phyloP scores from a whole-genome alignment of 768 basidiomycete species.

The Glaciozyma antarctica region DNA sequence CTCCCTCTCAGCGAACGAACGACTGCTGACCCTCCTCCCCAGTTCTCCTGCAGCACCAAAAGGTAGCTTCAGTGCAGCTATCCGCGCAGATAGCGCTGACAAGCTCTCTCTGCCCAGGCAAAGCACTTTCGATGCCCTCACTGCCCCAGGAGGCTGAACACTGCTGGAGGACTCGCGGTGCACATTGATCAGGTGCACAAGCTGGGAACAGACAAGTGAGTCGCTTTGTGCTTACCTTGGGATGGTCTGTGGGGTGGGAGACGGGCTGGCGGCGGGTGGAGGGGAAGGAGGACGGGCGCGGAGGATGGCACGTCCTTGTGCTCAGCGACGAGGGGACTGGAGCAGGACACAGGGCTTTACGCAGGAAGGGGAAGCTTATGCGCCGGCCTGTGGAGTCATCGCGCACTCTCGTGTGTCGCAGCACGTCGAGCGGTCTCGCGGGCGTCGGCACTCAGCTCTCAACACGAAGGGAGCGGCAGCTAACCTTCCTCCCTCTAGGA shows the following conservation, averaged over 20 bases:
- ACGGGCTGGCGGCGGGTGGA: too few species aligned
- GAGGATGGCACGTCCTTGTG: background rate
- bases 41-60: slow-evolving; percentile 99
- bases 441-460: background rate
- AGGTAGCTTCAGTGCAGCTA: slow-evolving; percentile 37
- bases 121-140: slow-evolving; percentile 95
- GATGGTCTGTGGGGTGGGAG: background rate
- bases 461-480: background rate
- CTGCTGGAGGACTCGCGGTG: slow-evolving; percentile 92
- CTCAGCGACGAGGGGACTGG: background rate
- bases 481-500: slow-evolving; percentile 54
- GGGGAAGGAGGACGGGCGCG: background rate
- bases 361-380: too few species aligned
- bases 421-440: background rate
- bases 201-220: slow-evolving; percentile 85
- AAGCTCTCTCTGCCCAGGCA: slow-evolving; percentile 41
- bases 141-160: slow-evolving; percentile 90
- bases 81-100: too few species aligned
- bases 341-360: background rate
- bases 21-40: slow-evolving; percentile 2
- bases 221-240: background rate
- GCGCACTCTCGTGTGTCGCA: too few species aligned
- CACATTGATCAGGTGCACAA: slow-evolving; percentile 99
- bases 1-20: background rate
- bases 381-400: too few species aligned